Base-by-base conservation (phyloP, 495 filamentous ascomycete species). In the Talaromyces liani region DNA sequence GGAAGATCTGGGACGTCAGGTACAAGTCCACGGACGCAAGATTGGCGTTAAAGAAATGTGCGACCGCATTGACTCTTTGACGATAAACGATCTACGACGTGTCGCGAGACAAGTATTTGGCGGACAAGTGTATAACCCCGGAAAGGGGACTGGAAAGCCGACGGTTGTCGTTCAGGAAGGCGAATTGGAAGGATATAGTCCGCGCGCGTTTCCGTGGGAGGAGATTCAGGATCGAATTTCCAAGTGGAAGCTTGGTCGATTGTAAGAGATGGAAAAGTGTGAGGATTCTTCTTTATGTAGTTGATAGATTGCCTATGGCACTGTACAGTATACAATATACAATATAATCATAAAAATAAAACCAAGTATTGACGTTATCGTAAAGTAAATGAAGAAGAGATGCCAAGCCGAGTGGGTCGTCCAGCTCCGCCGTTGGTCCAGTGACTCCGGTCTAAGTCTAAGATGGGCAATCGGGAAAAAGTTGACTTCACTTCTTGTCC, bases 1-100 rank as follows among this genome's bases (percentile, higher is more conserved):
- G n/a, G 94, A 99, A 79, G 94, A 99, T 75, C 82, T 99, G 6
- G 94, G 95, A 41, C 81, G 94, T 64, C 94, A 98, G 75, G 91
- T 99, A 8, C 95, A 98, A 75, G 91, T 97, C 12, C 91, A 97
- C 72, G 93, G 92, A 9, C 82, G 87, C 58, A 97, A 97, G 76
- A 85, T 98, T 47, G 87, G 92, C 0, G 91, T 96, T 6, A 85
- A 83, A 65, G 93, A 98, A 77, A 99, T 98, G 95, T 96, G 93
- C 69, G 74, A 76, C 45, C 85, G 88, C 66, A 99, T 99, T 64
- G 88, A 97, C 66, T 78, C 79, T 3, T 72, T 99, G 71, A 96
- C 87, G 1, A 83, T 96, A 0, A 66, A 87, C 59, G 94, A 99
- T 71, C 77, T 99, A 58, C 82, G 89, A 55, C 82, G 91, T 56